Evolutionary conservation across 1,284 basidiomycete species (phyloP), one percentile per base, ranked within the genome.

Genomic region (Neolentinus lepideus): DNA sequence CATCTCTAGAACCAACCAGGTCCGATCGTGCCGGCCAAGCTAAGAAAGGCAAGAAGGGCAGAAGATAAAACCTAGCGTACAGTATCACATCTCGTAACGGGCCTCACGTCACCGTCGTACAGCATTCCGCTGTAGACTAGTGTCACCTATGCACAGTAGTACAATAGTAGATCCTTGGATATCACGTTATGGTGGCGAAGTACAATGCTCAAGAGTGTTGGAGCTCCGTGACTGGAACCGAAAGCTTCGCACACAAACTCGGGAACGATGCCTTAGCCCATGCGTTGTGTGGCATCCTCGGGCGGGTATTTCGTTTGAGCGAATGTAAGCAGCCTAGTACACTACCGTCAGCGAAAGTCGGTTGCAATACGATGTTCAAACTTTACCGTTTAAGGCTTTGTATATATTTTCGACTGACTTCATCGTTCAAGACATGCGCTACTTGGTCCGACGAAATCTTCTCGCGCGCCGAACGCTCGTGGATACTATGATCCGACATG

Each of bases 341-440:
- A 14, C 9, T 29, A 50, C 22, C 45, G 16, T 43, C 14, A 53
- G 45, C 24, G n/a, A 55, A 25, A 50, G 50, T 58, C 47, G 55
- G 53, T 11, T 53, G 51, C 27, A 51, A 51, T 43, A 19, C 33
- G 21, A 43, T 21, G 51, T 36, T 56, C 61, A 3, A 2, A 46
- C 69, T 77, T 58, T 66, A 90, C 92, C 96, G 75, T 74, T 99
- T 99, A 52, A 99, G 73, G 66, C 93, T 96, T 71, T 99, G 97
- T 60, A 99, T 99, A 68, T 98, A 99, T 73, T 99, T 99, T 57
- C 97, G 80, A 65, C 92, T 95, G 62, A 98, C 94, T 83, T 99
- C 97, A 66, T 99, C 97, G 69, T 99, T 99, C 57, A 99, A 71
- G 1, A 98, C 96, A 71, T 99, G 97, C 0, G 96, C 97, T 3